A percentile compares a stretch with the other conserved stretches of the same genome.
phyloP scores from a whole-genome alignment of 495 filamentous ascomycete species.

The Hypoxylon fragiforme region DNA sequence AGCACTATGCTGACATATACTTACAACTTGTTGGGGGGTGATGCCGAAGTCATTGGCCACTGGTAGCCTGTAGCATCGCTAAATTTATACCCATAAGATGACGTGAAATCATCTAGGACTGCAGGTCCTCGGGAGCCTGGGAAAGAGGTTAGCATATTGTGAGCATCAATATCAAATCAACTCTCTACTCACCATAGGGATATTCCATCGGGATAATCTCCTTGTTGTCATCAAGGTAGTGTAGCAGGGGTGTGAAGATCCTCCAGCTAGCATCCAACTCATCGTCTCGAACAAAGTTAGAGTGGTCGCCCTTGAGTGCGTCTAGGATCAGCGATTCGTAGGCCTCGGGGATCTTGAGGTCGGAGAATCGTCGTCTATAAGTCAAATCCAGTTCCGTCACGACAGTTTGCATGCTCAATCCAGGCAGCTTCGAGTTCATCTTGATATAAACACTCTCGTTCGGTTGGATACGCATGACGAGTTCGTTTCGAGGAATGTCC shows the following conservation, averaged over 20 bases:
- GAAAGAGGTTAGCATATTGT: conserved; percentile 12
- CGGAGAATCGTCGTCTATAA: conserved; percentile 96
- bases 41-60: conserved; percentile 73
- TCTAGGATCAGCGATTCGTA: conserved; percentile 98
- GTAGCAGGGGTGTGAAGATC: conserved; percentile 95
- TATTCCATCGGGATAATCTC: conserved; percentile 99
- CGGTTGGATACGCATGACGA: conserved; percentile 98
- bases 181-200: conserved; percentile 84
- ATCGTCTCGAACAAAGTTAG: conserved; percentile 99
- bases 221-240: conserved; percentile 98
- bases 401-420: conserved; percentile 99
- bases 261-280: conserved; percentile 98
- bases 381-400: conserved; percentile 98
- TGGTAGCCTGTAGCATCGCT: conserved; percentile 96
- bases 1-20: conserved; percentile 35
- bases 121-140: conserved; percentile 93
- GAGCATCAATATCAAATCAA: neutral
- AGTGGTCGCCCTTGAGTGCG: conserved; percentile 98
- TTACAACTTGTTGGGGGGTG: conserved; percentile 72
- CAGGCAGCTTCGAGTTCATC: conserved; percentile 99
- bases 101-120: conserved; percentile 96
- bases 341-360: conserved; percentile 98
- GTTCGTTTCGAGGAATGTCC: conserved; percentile 98
- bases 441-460: conserved; percentile 99
- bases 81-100: conserved; percentile 98